Base-by-base conservation (phyloP, 1,139 yeast genomes). In the Meyerozyma guilliermondii region DNA sequence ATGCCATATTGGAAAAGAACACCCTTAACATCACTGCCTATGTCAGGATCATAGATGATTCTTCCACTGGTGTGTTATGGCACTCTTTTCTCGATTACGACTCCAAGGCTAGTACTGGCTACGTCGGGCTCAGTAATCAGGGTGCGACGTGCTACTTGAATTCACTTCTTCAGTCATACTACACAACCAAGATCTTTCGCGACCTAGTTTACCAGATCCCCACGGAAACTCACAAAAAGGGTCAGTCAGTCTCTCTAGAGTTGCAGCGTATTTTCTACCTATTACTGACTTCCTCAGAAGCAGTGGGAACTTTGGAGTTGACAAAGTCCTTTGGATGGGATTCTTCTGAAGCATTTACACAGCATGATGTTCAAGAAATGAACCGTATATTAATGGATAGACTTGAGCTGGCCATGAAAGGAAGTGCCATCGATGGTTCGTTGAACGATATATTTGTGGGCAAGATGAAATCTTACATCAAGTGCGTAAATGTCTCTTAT, bases 271-370 rank as follows among this genome's bases (percentile, higher is more conserved):
- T 91, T 26, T 92, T 92, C 55, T 91, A 87, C 58, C 79, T 80
- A 49, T 70, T 92, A 50, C 81, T 85, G 51, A 81, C 81, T 4
- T 83, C 96, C 0, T 66, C 72, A 17, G 80, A 78, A 22, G 87
- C 97, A 0, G 81, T 91, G 4, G 94, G 87, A 44, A 92, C 99
- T 0, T 62, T 80, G 50, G 96, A 88, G 57, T 71, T 92, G 45
- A 92, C 98, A 0, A 79, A 80, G 48, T 84, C 98, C 0, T 92
- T 92, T 70, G 98, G 99, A 9, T 92, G 99, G 99, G 96, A 91
- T 59, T 78, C 89, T 8, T 83, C 84, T 9, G 98, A 92, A 55
- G 96, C 98, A 0, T 94, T 92, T 61, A 87, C 96, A 7, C 99
- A 92, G 63, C 98, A 92, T 62, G 99, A 92, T 60, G 97, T 92